Evolutionary conservation across 1,284 basidiomycete species (phyloP), one percentile per base, ranked within the genome.

Genomic region (Erythrobasidium hasegawianum): DNA sequence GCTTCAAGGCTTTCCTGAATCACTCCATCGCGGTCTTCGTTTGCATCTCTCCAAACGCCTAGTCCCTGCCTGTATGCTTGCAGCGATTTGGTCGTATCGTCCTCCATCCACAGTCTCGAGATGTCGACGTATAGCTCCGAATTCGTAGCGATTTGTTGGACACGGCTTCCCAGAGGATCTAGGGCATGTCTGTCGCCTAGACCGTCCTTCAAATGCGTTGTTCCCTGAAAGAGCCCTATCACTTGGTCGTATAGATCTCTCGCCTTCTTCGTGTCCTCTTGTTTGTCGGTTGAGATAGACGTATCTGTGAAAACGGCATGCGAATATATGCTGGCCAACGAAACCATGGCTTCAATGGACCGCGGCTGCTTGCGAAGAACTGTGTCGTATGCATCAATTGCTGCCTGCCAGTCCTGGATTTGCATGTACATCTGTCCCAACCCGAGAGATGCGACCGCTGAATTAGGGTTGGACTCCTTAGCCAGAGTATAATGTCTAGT

Each of bases 41-140:
- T 29, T 71, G 79, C 22, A 76, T 79, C 73, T 83, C 82, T 73
- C 81, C 83, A 68, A 40, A 87, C 83, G 57, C 83, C 78, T 68
- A 86, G 77, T 0, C 90, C 89, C 66, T 89, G 86, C 69, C 83
- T 83, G 64, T 91, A 83, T 1, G 88, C 86, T 62, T 83, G 85
- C 18, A 84, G 80, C 64, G 87, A 86, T 68, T 86, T 85, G 39
- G 89, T 88, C 10, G 86, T 71, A 74, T 83, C 40, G 2, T 87
- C 69, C 92, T 83, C 85, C 74, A 89, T 88, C 87, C 90, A 95
- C 57, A 96, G 77, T 62, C 86, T 84, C 4, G 89, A 90, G 67
- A 96, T 86, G 76, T 96, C 92, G 39, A 87, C 79, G 72, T 90
- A 87, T 81, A 94, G 85, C 64, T 93, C 88, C 53, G 87, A 79